phyloP scores from a whole-genome alignment of 2,329 filamentous ascomycete genomes.

The Graphilbum fragrans region DNA sequence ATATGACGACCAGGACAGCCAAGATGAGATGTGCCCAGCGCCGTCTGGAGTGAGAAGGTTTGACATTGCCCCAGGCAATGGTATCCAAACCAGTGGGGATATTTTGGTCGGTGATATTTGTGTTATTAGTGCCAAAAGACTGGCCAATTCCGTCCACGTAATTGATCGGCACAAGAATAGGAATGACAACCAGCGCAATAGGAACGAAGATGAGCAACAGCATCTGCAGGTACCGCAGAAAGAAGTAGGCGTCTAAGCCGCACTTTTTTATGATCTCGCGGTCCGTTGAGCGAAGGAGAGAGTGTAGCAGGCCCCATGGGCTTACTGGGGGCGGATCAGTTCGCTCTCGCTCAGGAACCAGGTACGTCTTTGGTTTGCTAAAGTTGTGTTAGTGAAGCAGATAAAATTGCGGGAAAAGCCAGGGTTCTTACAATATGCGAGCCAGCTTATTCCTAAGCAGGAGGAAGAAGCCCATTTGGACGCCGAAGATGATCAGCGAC shows the following conservation, averaged over 20 bases:
- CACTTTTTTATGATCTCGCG: slow-evolving; percentile 89
- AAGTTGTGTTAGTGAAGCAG: slow-evolving; percentile 4
- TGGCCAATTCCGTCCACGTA: slow-evolving; percentile 56
- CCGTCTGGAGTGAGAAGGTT: slow-evolving; percentile 47
- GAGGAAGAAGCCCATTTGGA: slow-evolving; percentile 59
- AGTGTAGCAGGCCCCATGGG: slow-evolving; percentile 37
- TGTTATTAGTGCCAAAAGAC: slow-evolving; percentile 28
- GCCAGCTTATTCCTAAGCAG: slow-evolving; percentile 66
- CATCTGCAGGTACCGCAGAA: slow-evolving; percentile 68
- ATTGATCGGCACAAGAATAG: slow-evolving; percentile 80
- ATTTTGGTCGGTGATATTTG: slow-evolving; percentile 21
- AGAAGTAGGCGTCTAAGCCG: slow-evolving; percentile 94
- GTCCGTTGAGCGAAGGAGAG: slow-evolving; percentile 56
- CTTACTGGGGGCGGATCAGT: slow-evolving; percentile 58
- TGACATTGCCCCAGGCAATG: slow-evolving; percentile 81
- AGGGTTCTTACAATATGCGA: slow-evolving; percentile 60
- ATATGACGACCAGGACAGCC: slow-evolving; percentile 64
- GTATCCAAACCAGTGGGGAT: slow-evolving; percentile 57
- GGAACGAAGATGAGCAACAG: slow-evolving; percentile 88
- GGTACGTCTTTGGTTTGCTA: slow-evolving; percentile 72
- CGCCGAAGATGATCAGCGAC: slow-evolving; percentile 48
- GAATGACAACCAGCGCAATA: slow-evolving; percentile 64
- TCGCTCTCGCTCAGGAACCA: slow-evolving; percentile 75
- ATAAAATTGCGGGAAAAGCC: not conserved
- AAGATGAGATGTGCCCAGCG: slow-evolving; percentile 80